phyloP scores from a whole-genome alignment of 345 rosid species.

The Turnera subulata region DNA sequence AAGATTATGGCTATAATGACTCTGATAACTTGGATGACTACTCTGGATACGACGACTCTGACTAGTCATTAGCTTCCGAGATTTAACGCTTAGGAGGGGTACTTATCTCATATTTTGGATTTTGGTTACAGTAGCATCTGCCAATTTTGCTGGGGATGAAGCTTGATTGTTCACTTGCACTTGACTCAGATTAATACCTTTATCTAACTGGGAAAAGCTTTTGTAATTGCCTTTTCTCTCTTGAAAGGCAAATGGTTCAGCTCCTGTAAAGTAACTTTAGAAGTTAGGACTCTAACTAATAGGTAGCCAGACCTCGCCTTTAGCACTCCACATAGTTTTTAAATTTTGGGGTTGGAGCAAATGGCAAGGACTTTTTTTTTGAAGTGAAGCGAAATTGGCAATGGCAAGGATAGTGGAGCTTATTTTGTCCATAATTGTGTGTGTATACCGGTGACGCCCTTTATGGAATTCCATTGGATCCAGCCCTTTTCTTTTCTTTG shows the following conservation, averaged over 20 bases:
- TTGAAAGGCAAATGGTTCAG: constrained; percentile 24
- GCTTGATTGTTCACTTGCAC: background rate
- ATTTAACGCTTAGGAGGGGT: too few species aligned
- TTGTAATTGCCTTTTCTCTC: background rate
- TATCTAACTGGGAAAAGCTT: background rate
- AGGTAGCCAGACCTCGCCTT: too few species aligned
- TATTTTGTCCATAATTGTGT: too few species aligned
- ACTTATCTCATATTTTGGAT: background rate
- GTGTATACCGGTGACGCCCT: too few species aligned
- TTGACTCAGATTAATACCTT: background rate
- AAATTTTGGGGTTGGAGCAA: too few species aligned
- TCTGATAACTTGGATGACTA: constrained; percentile 17
- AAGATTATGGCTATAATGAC: constrained; percentile 5
- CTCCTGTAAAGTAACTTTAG: constrained; percentile 22
- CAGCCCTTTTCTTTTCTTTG: too few species aligned
- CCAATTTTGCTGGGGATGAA: constrained; percentile 9
- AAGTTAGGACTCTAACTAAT: background rate
- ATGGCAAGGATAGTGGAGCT: too few species aligned
- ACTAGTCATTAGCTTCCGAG: too few species aligned
- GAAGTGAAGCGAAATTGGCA: too few species aligned
- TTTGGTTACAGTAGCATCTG: constrained; percentile 11
- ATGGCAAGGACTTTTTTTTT: too few species aligned
- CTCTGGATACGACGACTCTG: constrained; percentile 12
- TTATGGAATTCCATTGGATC: too few species aligned
- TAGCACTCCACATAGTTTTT: too few species aligned